Evolutionary conservation across 73 alveolate species (phyloP), one percentile per base, ranked within the genome.

Genomic region (Paramecium biaurelia): DNA sequence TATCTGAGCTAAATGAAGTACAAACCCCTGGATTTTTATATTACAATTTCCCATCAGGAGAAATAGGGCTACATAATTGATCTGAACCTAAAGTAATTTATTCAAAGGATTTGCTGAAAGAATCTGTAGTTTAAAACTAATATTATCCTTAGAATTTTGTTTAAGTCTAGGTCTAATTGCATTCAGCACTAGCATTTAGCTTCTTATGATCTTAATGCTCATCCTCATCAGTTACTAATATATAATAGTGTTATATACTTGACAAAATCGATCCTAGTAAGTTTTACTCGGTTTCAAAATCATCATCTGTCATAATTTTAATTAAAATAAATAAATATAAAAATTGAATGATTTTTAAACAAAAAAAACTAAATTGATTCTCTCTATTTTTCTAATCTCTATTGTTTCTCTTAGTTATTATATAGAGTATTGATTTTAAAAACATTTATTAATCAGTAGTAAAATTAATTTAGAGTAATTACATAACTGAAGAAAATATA

Each of bases 301-400:
- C 84, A 26, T 63, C 84, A 63, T 63, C 84, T 63, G 84, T 63
- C 84, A 63, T 63, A 63, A 63, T 26, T 63, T 63, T n/a, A n/a
- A 63, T 26, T 63, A n/a, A 45, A 53, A 53, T 53, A 53, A n/a
- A 53, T 53, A 53, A 53, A 53, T 53, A 53, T 53, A 53, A 15
- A 15, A 53, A 53, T 15, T 0, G 12, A 53, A 53, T 53, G 18
- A 45, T 14, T 45, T 45, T n/a, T 11, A 0, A 32, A 9, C 15
- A 41, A 41, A 45, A 53, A 53, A 53, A 53, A 53, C 32, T 53
- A 53, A 53, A 2, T 53, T 53, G 18, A 20, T 53, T 18, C n/a
- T 18, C 58, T n/a, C 26, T 18, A 0, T 47, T 53, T 53, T 11
- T 20, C 68, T n/a, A 53, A 18, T 21, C 28, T 3, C 5, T n/a